phyloP scores from a whole-genome alignment of 805 yeast genomes.

The Middelhovenomyces tepae region DNA sequence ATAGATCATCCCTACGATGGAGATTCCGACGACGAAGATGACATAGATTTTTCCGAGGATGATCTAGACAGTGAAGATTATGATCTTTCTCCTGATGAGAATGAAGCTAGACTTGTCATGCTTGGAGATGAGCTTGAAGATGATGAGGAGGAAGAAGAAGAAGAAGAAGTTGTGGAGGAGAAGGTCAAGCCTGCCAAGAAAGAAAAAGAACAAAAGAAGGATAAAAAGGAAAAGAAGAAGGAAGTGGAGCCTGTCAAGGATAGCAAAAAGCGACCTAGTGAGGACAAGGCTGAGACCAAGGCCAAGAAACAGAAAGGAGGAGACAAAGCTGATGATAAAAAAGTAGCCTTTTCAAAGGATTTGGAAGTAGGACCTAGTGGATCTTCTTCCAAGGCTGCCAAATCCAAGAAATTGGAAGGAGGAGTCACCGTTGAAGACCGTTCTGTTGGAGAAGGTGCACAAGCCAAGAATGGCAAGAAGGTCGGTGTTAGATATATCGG shows the following conservation, averaged over 20 bases:
- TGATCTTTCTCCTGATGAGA: conserved; percentile 19
- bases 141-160: conserved; percentile 29
- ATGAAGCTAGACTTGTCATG: conserved; percentile 17
- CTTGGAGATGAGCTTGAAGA: conserved; percentile 40
- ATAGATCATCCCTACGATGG: conserved; percentile 92
- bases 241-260: conserved; percentile 23
- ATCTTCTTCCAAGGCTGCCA: conserved; percentile 28
- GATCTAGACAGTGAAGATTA: conserved; percentile 21
- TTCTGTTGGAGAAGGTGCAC: conserved; percentile 76
- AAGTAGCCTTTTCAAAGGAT: conserved; percentile 82
- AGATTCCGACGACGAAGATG: conserved; percentile 43
- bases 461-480: conserved; percentile 79
- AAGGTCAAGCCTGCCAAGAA: conserved; percentile 29
- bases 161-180: conserved; percentile 52
- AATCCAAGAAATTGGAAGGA: conserved; percentile 75
- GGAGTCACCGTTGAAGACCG: conserved; percentile 93
- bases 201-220: conserved; percentile 27
- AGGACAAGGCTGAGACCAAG: conserved; percentile 24
- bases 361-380: conserved; percentile 91
- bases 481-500: conserved; percentile 98
- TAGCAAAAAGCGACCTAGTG: conserved; percentile 30
- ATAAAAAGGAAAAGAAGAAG: conserved; percentile 27
- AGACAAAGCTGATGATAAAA: conserved; percentile 47
- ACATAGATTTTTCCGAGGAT: conserved; percentile 34
- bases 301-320: conserved; percentile 27